Evolutionary conservation across 176 grass and related monocot genomes (phyloP), one percentile per base, ranked within the genome.

Genomic region (Microstegium vimineum): DNA sequence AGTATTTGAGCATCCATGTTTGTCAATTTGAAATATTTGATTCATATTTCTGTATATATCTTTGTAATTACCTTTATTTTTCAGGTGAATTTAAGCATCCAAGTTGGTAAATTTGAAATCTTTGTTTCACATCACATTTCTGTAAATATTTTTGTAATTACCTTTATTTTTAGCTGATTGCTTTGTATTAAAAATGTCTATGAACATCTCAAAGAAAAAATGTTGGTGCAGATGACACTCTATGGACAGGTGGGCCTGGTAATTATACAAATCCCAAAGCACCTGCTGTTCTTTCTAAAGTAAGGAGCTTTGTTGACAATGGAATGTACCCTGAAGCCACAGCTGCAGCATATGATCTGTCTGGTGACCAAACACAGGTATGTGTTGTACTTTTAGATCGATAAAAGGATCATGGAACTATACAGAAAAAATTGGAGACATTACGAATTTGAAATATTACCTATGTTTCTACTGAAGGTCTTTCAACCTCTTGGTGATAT

Each of bases 201-300:
- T 85, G 85, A 36, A 52, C 7, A 17, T 30, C 18, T 54, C 69
- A 70, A 72, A 49, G 5, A 34, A 27, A 66, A 51, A 23, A 45
- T 79, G 20, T 78, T 80, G 42, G 27, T 85, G 90, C 82, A 98
- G 95, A 92, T 88, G 92, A 98, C 63, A 98, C 95, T 80, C 80
- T 98, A 49, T 94, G 95, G 95, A 98, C 95, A 13, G 95, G 95
- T 27, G 88, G 80, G 73, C 95, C 95, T 66, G 92, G 88, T 75
- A 86, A 93, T 57, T 94, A 98, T 78, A 94, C 92, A 74, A 93
- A 94, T 61, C 77, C 88, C 20, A 81, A 92, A 81, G 71, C 90
- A 62, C 95, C 92, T 61, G 22, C 81, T 57, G 84, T 89, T 80
- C 92, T 98, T 75, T 81, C 84, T 28, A 83, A 94, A 86, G 95